These are phyloP conservation scores for Stephania cephalantha DNA, from an alignment of 164 flowering plant species.

Conservation along the genomic window DNA sequence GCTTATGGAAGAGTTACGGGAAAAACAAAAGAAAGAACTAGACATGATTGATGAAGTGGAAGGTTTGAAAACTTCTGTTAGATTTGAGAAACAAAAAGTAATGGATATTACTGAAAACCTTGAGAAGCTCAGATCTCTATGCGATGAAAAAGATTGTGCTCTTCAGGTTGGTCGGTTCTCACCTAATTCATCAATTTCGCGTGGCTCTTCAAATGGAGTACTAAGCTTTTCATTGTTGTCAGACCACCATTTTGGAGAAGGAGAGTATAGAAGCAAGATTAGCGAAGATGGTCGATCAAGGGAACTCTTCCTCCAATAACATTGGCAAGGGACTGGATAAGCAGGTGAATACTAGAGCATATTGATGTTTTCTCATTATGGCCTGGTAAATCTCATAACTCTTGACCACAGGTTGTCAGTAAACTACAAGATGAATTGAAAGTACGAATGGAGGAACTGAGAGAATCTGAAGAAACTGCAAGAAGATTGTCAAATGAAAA, in stretches of 20 bases:
- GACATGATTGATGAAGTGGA: constrained; percentile 64
- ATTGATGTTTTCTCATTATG: background rate
- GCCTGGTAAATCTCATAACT: constrained; percentile 3
- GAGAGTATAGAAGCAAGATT: constrained; percentile 49
- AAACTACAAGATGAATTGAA: constrained; percentile 66
- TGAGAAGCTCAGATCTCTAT: constrained; percentile 47
- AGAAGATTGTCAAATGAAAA: constrained; percentile 62
- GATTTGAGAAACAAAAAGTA: constrained; percentile 48
- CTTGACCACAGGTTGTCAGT: constrained; percentile 30
- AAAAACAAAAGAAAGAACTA: constrained; percentile 51
- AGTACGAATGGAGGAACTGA: constrained; percentile 47
- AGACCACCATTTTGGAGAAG: constrained; percentile 64
- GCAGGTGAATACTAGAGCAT: constrained; percentile 39
- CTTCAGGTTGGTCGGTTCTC: constrained; percentile 49
- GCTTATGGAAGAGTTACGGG: constrained; percentile 65
- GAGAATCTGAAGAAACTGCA: constrained; percentile 44
- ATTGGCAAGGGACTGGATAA: constrained; percentile 39
- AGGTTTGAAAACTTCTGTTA: constrained; percentile 46
- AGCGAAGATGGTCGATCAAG: constrained; percentile 35
- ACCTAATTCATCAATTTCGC: background rate
- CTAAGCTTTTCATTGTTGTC: constrained; percentile 8
- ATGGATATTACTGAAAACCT: constrained; percentile 41
- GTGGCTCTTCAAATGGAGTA: background rate
- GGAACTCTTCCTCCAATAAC: constrained; percentile 22
- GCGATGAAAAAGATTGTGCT: constrained; percentile 60